Evolutionary conservation across 345 rosid species (phyloP).

Genomic region (Salix udensis): DNA sequence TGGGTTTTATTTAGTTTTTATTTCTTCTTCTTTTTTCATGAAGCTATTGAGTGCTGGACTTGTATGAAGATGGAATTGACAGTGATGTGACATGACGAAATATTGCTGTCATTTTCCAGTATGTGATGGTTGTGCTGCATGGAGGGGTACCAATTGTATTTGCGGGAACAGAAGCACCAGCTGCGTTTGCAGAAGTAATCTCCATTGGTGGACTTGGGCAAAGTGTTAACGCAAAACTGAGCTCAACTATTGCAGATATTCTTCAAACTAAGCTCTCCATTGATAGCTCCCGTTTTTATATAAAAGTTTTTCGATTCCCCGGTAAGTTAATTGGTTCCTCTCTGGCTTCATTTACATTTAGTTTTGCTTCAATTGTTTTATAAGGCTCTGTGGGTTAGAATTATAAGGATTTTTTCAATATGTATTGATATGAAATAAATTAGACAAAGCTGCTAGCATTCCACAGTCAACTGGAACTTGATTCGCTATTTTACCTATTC

Average conservation of each 20-base stretch:
- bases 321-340: slow-evolving; percentile 30
- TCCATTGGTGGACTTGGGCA: slow-evolving; percentile 82
- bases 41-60: neutral
- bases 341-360: neutral
- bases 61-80: neutral
- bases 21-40: neutral
- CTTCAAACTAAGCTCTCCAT: slow-evolving; percentile 78
- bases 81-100: neutral
- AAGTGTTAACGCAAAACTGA: slow-evolving; percentile 66
- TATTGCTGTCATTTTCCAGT: slow-evolving; percentile 35
- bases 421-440: neutral
- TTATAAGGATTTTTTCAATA: no score
- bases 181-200: slow-evolving; percentile 84
- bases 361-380: neutral
- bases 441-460: neutral
- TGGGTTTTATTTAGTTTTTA: neutral
- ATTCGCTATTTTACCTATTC: neutral
- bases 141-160: slow-evolving; percentile 86
- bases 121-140: slow-evolving; percentile 84
- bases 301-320: slow-evolving; percentile 78
- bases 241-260: slow-evolving; percentile 72
- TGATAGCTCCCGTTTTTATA: slow-evolving; percentile 79
- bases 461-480: neutral
- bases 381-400: neutral
- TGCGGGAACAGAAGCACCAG: slow-evolving; percentile 83